Evolutionary conservation across 768 basidiomycete species (phyloP), one percentile per base, ranked within the genome.

Genomic region (Tephrocybe sp.): DNA sequence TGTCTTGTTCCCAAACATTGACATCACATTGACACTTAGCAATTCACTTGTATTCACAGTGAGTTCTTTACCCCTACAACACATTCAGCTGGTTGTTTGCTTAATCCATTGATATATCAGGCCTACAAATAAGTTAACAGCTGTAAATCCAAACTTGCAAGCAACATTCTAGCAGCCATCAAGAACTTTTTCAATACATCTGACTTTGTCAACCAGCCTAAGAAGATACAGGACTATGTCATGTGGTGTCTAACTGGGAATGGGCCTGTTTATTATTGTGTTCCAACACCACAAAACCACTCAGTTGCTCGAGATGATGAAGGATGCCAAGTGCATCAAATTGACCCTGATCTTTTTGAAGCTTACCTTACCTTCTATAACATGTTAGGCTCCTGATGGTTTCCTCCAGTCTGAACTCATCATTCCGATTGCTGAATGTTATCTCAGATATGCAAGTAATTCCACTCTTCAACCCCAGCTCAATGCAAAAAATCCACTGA

Each of bases 181-280:
- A 48, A 53, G 17, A 54, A 45, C 23, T 53, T 49, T 41, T 53
- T 50, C 17, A 21, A 21, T 24, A 32, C 23, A 15, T 11, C 40
- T 5, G 20, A 36, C 14, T 51, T 37, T 21, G 25, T 25, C 28
- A 24, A 14, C 30, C 40, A n/a, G n/a, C n/a, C 42, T 9, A 17
- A 51, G 34, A 45, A 40, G 39, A 46, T 53, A 17, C 9, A 26
- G 4, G 41, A 28, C 20, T 57, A 57, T 24, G 48, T 50, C 28
- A 40, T 21, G 20, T 57, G 52, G 56, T 47, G 52, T 32, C 18
- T 57, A 10, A 30, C 21, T 33, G 33, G n/a, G n/a, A 52, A 50
- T 41, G 56, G 56, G 24, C 56, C 56, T 45, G 56, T 47, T 15
- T 50, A 49, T 33, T 57, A 57, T 44, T 20, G 40, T 25, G 34